A percentile compares a stretch with the other conserved stretches of the same genome.
These are phyloP conservation scores for Phytophthora pisi DNA, from an alignment of 352 stramenopile species.

Conservation along the genomic window DNA sequence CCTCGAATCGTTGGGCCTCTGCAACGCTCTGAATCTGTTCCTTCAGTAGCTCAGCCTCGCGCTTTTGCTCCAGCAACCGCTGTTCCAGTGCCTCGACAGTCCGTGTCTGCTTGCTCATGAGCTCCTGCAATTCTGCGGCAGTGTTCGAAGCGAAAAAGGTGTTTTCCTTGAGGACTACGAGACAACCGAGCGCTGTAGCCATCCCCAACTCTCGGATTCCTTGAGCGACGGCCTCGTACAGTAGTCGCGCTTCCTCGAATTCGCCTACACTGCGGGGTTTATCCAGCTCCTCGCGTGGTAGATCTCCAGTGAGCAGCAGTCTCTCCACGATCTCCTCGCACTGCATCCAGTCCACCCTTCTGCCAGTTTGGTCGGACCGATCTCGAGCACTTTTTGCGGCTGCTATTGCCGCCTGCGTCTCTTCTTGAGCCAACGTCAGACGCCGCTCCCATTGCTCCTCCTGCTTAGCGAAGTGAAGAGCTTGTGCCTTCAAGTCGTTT, in stretches of 20 bases:
- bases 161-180: slow-evolving; percentile 71
- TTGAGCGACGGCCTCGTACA: slow-evolving; percentile 44
- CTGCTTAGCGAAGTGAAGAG: slow-evolving; percentile 39
- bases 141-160: slow-evolving; percentile 70
- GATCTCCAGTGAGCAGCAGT: slow-evolving; percentile 51
- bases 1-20: slow-evolving; percentile 5
- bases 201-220: slow-evolving; percentile 54
- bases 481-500: slow-evolving; percentile 40
- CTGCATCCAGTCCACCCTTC: slow-evolving; percentile 52
- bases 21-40: slow-evolving; percentile 41
- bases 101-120: slow-evolving; percentile 55
- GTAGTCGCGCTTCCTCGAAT: slow-evolving; percentile 32
- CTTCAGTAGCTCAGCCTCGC: slow-evolving; percentile 58
- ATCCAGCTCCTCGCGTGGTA: slow-evolving; percentile 45
- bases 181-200: slow-evolving; percentile 55
- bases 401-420: slow-evolving; percentile 38
- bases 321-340: slow-evolving; percentile 69
- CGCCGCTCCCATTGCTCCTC: slow-evolving; percentile 43
- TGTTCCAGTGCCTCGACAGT: slow-evolving; percentile 63
- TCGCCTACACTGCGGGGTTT: slow-evolving; percentile 25
- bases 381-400: slow-evolving; percentile 26
- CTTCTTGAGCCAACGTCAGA: slow-evolving; percentile 30
- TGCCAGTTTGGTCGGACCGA: slow-evolving; percentile 13
- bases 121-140: slow-evolving; percentile 62
- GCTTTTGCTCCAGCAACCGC: slow-evolving; percentile 63